Conservation (phyloP, 2,329 filamentous ascomycete genomes). For the Dothiorella sarmentorum region DNA sequence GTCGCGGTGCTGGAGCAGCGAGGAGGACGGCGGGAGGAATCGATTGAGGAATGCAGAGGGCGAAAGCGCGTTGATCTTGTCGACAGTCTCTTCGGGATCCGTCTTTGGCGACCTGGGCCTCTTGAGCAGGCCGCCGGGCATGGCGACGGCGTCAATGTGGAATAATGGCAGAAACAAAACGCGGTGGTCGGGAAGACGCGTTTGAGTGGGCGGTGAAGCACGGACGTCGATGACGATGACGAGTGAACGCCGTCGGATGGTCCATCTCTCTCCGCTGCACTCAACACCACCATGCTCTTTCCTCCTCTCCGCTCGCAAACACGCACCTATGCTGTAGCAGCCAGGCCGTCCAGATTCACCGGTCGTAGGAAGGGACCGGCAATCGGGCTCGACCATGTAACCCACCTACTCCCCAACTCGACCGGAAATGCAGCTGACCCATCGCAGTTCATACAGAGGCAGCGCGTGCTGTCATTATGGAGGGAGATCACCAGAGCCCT, state of each 20-base stretch:
- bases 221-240: conserved; percentile 11
- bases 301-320: neutral
- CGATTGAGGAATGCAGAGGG: conserved; percentile 1
- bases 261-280: neutral
- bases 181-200: neutral
- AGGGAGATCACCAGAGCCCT: conserved; percentile 45
- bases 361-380: conserved; percentile 30
- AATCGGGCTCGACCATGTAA: conserved; percentile 36
- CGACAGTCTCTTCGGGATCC: conserved; percentile 2
- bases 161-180: neutral
- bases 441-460: conserved; percentile 47
- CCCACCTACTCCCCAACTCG: neutral
- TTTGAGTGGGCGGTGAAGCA: neutral
- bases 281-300: neutral
- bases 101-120: neutral
- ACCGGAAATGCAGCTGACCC: neutral
- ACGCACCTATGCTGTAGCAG: conserved; percentile 2
- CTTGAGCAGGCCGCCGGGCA: neutral
- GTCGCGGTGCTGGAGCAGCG: conserved; percentile 1
- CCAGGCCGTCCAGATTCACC: conserved; percentile 15
- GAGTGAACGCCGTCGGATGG: neutral
- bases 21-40: conserved; percentile 13
- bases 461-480: conserved; percentile 47
- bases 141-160: neutral
- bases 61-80: conserved; percentile 15